These are phyloP conservation scores for Ophiosphaerella narmari DNA, from an alignment of 2,329 filamentous ascomycete species.

Conservation along the genomic window DNA sequence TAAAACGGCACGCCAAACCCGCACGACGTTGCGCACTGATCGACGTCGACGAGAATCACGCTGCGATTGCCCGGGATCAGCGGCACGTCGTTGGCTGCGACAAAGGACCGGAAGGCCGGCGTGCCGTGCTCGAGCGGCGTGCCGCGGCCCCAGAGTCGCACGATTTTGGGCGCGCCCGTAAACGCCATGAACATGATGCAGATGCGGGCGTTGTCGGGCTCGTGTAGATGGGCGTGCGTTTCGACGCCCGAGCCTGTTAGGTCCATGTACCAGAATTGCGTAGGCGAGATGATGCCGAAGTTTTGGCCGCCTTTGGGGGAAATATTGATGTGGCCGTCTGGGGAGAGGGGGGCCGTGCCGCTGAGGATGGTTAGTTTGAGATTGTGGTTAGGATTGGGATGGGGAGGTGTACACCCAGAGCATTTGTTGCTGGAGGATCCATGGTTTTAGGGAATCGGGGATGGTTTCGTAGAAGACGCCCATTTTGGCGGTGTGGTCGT, in stretches of 20 bases:
- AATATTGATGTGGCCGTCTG: constrained; percentile 51
- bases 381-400: no score
- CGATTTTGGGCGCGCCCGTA: constrained; percentile 48
- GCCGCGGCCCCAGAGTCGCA: constrained; percentile 50
- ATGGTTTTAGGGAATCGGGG: constrained; percentile 43
- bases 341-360: constrained; percentile 48
- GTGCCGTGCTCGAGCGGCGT: constrained; percentile 46
- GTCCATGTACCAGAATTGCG: constrained; percentile 53
- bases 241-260: constrained; percentile 51
- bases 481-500: constrained; percentile 33
- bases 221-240: constrained; percentile 50
- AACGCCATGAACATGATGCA: constrained; percentile 47
- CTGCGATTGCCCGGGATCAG: constrained; percentile 45
- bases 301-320: constrained; percentile 51
- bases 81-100: constrained; percentile 39
- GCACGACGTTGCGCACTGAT: constrained; percentile 51
- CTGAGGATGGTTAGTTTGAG: background rate
- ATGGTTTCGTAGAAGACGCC: constrained; percentile 52
- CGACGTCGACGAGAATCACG: constrained; percentile 50
- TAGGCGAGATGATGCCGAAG: constrained; percentile 47
- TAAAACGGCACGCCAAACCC: constrained; percentile 52
- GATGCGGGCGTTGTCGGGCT: constrained; percentile 43
- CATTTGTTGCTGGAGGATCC: constrained; percentile 52
- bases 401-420: constrained; percentile 42
- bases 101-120: constrained; percentile 40